Evolutionary conservation across 192 early-diverging fungal species (phyloP).

Genomic region (Backusella psychrophila): DNA sequence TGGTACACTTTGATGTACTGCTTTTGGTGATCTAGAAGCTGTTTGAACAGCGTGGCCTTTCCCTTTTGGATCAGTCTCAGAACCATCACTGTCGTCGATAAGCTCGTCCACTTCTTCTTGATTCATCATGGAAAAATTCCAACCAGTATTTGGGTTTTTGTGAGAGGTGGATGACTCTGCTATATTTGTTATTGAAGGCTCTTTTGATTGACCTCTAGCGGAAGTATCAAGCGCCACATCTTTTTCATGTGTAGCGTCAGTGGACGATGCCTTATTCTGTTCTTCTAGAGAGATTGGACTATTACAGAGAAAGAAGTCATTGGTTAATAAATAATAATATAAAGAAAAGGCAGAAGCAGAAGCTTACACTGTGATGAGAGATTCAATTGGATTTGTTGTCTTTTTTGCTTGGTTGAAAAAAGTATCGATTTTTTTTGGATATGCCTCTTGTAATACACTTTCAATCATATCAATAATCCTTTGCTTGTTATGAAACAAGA

Average conservation of each 20-base stretch:
- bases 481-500: slow-evolving; percentile 30
- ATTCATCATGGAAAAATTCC: background rate
- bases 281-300: background rate
- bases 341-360: background rate
- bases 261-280: background rate
- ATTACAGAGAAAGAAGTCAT: background rate
- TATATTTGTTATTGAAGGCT: background rate
- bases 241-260: background rate
- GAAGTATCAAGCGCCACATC: background rate
- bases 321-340: background rate
- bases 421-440: background rate
- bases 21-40: background rate
- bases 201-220: background rate
- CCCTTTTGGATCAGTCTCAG: background rate
- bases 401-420: background rate
- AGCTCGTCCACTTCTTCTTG: background rate
- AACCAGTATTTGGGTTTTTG: background rate
- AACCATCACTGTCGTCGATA: background rate
- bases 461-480: slow-evolving; percentile 18
- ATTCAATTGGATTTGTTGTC: background rate
- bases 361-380: background rate
- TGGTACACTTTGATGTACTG: background rate
- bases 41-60: background rate
- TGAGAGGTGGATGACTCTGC: background rate
- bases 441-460: slow-evolving; percentile 14